These are phyloP conservation scores for Kwoniella shandongensis DNA, from an alignment of 768 basidiomycete genomes.

Conservation along the genomic window DNA sequence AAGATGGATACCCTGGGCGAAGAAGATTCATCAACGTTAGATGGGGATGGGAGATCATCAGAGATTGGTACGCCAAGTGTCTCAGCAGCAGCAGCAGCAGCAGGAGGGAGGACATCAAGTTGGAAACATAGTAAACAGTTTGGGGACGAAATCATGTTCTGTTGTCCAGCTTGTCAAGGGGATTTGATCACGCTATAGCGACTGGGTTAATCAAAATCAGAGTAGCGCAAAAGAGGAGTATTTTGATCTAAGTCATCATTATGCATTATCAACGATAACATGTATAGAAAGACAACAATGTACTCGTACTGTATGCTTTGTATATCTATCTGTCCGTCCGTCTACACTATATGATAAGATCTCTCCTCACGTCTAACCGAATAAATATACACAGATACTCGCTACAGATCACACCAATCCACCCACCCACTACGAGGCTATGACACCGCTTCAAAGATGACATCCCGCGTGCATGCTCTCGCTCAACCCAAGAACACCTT, in stretches of 20 bases:
- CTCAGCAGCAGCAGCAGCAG: too few relatives aligned
- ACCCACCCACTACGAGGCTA: too few relatives aligned
- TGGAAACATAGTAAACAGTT: too few relatives aligned
- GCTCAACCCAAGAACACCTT: constrained; percentile 58
- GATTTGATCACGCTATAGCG: constrained; percentile 46
- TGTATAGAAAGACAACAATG: not conserved
- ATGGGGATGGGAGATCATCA: not conserved
- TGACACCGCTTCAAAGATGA: too few relatives aligned
- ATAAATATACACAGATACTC: too few relatives aligned
- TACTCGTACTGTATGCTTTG: too few relatives aligned
- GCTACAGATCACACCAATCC: too few relatives aligned
- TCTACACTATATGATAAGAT: too few relatives aligned
- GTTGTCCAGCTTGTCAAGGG: constrained; percentile 51
- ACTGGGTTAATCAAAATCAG: not conserved
- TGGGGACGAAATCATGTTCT: constrained; percentile 51
- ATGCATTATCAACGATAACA: not conserved
- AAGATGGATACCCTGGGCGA: constrained; percentile 5
- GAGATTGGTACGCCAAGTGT: not conserved
- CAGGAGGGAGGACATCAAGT: too few relatives aligned
- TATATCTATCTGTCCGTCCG: too few relatives aligned
- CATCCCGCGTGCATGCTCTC: too few relatives aligned
- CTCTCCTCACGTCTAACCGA: too few relatives aligned
- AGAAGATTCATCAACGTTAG: constrained; percentile 2
- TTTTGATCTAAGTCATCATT: not conserved
- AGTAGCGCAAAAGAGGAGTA: not conserved